Base-by-base conservation (phyloP, 371 early-diverging fungal genomes). In the Nematocida sp. region DNA sequence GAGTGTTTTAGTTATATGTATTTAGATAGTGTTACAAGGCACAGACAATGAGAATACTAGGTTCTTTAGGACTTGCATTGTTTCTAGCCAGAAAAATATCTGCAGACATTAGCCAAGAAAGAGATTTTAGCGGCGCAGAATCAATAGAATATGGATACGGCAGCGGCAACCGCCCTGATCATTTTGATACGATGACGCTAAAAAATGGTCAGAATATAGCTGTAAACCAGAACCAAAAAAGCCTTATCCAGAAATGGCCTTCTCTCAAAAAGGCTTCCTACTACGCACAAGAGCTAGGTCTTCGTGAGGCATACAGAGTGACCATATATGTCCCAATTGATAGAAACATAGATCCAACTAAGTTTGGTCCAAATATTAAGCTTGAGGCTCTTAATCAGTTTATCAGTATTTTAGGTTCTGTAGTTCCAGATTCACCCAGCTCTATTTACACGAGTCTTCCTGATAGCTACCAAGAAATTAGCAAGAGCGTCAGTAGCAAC, bases 1-100 rank as follows among this genome's bases (percentile, higher is more conserved):
- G 30, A 33, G 11, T 71, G 75, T 71, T 71, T 71, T 33, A 54
- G 63, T 13, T 45, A 30, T 26, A 51, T 30, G 39, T 30, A 71
- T 71, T 59, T 71, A 71, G 59, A 33, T 28, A 23, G 28, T 0
- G 26, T 3, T 11, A 11, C 18, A n/a, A 39, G 20, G 26, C 13
- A 20, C 3, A 30, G 30, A 35, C 63, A 71, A 71, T 71, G 75
- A 59, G 50, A 33, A 16, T 71, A 25, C 20, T 61, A 39, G 30
- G 53, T 9, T 63, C 75, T 42, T 48, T 71, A 9, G 75, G 75
- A 33, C 25, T 61, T 30, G 33, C 48, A 30, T 5, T 71, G 35
- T 56, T 47, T 39, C 75, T 71, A 30, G 23, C 45, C 7, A 28
- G 39, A 7, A 57, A 7, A 40, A 26, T 67, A 48, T 13, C 50